Evolutionary conservation across 306 rosid species (phyloP), one percentile per base, ranked within the genome.

Genomic region (Quercus engelmannii): DNA sequence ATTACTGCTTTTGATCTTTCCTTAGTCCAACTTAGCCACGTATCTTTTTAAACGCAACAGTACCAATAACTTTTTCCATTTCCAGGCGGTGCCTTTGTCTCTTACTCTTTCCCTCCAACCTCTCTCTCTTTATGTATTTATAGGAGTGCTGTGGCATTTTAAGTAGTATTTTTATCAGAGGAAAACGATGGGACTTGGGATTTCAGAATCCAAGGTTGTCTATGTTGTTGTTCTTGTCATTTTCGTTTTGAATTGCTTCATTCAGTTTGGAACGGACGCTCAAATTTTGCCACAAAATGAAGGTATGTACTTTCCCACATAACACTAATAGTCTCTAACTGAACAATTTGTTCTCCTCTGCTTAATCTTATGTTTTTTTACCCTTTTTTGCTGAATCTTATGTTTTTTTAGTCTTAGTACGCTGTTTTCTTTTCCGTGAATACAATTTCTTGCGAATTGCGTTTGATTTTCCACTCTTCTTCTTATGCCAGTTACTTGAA

Each of bases 271-370:
- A 69, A 85, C 94, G 73, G 71, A 81, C 80, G 94, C 97, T 70
- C 88, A 89, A 84, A 86, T 80, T 69, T 23, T 94, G 17, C 92
- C 98, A 30, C 75, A 83, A 71, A 81, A 86, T 31, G 97, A 94
- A 92, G 97, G 98, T 94, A 70, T 74, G 7, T 54, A 77, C 23
- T 11, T 49, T 13, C 38, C 19, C 20, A 8, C 41, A 26, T 26
- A 80, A 49, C 15, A 3, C 8, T 64, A 2, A 31, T 17, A 4
- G 0, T 23, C 19, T 57, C 23, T 6, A 1, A 2, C 18, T 52
- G 8, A 35, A 6, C 43, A 35, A 35, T 6, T 35, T 35, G 43
- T 35, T 35, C 43, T 35, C 9, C 43, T 35, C 9, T 35, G 43
- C 43, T 6, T 35, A 35, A 35, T 35, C 43, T 35, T 35, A 35